Base-by-base conservation (phyloP, 1,284 basidiomycete species). In the Malassezia obtusa region DNA sequence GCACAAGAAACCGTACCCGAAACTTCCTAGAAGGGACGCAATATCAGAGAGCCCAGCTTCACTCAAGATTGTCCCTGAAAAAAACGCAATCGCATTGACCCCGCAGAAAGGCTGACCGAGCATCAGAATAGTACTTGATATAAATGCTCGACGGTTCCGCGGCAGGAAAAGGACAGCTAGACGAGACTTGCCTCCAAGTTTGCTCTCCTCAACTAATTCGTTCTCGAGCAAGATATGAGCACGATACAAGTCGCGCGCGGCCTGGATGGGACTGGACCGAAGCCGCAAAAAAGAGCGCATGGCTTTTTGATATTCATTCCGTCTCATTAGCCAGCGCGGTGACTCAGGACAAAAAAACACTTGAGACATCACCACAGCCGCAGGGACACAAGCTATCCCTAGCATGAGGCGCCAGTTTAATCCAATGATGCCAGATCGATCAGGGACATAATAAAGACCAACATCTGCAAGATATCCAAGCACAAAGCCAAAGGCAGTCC, bases 401-500 rank as follows among this genome's bases (percentile, higher is more conserved):
- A 64, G 39, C 49, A 61, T 60, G 25, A 64, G 45, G 3, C 62
- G 39, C 62, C 62, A 64, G 25, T 45, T 50, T 11, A 50, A 32
- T 7, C 49, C 49, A 17, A 24, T 6, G 14, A 50, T 43, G 14
- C n/a, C 15, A 2, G 21, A 14, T 2, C 36, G 19, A 21, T 59
- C 52, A 14, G 39, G 39, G 4, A 59, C 49, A 8, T 35, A n/a
- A 36, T 43, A 55, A 7, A 59, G 33, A 5, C 28, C 40, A 9
- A 60, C 5, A 26, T 45, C 43, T 2, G 49, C 43, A 54, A 74
- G 75, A 63, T 79, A 79, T 28, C 83, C 84, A 2, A 84, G 38
- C 76, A 80, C 81, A 62, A 85, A 84, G 45, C 83, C 84, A 61
- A 85, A 85, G 0, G 84, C 84, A 2, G 84, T 86, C 82, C 82